Conservation (phyloP, 768 basidiomycete species). For the Mycena capillaripes region DNA sequence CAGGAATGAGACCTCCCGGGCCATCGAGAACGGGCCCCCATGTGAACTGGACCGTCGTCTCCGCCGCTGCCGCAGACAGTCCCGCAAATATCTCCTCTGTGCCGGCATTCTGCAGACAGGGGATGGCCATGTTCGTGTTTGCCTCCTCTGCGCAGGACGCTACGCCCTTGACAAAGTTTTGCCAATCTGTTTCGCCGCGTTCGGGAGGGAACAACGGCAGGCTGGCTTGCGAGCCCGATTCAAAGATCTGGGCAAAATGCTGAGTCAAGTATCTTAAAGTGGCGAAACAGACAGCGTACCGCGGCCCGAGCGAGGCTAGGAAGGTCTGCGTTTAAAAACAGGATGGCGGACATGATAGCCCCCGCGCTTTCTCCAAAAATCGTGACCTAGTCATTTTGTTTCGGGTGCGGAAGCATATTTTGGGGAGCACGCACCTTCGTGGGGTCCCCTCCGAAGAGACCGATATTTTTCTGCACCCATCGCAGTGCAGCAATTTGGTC, state of each 20-base stretch:
- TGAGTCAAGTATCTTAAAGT: too few species aligned
- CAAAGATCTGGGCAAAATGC: conserved; percentile 51
- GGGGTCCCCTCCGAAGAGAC: conserved; percentile 67
- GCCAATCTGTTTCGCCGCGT: conserved; percentile 43
- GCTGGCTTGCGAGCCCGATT: conserved; percentile 54
- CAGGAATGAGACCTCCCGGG: conserved; percentile 51
- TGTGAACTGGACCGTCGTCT: conserved; percentile 40
- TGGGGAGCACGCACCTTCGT: conserved; percentile 26
- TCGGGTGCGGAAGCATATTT: neutral
- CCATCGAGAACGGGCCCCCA: conserved; percentile 59
- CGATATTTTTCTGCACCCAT: conserved; percentile 70
- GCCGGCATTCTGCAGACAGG: conserved; percentile 42
- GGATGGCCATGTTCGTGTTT: conserved; percentile 46
- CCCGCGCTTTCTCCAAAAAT: conserved; percentile 64
- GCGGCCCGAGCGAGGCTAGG: conserved; percentile 44
- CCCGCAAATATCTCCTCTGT: conserved; percentile 44
- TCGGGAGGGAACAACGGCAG: conserved; percentile 44
- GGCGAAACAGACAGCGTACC: conserved; percentile 39
- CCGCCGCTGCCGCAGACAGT: conserved; percentile 34
- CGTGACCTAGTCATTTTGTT: conserved; percentile 60
- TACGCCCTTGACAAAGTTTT: conserved; percentile 46
- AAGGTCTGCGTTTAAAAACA: conserved; percentile 50
- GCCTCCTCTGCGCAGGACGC: conserved; percentile 39
- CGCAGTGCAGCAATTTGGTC: conserved; percentile 55
- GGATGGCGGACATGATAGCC: conserved; percentile 53